These are phyloP conservation scores for Eutypa lata DNA, from an alignment of 2,329 filamentous ascomycete species.

Conservation along the genomic window DNA sequence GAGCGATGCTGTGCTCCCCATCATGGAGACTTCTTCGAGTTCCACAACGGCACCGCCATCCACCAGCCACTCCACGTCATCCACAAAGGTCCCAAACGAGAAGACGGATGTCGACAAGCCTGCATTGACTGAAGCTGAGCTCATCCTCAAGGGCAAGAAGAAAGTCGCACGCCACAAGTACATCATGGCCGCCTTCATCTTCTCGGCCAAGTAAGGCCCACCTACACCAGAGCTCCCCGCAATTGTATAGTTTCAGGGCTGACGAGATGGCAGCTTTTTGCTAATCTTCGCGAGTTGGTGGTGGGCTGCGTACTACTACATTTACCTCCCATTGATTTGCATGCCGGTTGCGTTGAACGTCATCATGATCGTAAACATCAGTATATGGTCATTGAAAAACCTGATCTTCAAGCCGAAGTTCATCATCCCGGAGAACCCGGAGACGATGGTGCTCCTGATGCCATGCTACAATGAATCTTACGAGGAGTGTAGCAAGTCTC, in stretches of 20 bases:
- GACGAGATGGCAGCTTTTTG: conserved; percentile 12
- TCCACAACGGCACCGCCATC: too few relatives aligned
- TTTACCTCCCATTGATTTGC: conserved; percentile 43
- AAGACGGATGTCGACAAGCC: conserved; percentile 8
- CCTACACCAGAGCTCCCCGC: background rate
- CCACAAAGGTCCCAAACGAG: conserved; percentile 11
- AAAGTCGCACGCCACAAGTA: conserved; percentile 16
- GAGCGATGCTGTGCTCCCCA: too few relatives aligned
- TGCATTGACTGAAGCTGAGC: conserved; percentile 10
- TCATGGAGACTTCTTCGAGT: too few relatives aligned
- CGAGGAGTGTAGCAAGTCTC: conserved; percentile 40
- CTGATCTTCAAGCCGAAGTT: conserved; percentile 26
- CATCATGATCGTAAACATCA: conserved; percentile 38
- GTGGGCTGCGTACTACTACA: conserved; percentile 40
- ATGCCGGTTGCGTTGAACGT: conserved; percentile 39
- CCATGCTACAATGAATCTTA: conserved; percentile 49
- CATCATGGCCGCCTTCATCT: conserved; percentile 7
- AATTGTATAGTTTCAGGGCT: background rate
- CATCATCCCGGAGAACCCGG: conserved; percentile 29
- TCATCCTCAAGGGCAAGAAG: conserved; percentile 14
- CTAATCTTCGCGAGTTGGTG: conserved; percentile 31
- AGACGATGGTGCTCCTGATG: conserved; percentile 43
- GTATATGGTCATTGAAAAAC: conserved; percentile 29
- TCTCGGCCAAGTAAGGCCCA: conserved; percentile 12
- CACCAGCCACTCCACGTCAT: background rate